Evolutionary conservation across 1,284 basidiomycete species (phyloP), one percentile per base, ranked within the genome.

Genomic region (Fomitopsis betulina): DNA sequence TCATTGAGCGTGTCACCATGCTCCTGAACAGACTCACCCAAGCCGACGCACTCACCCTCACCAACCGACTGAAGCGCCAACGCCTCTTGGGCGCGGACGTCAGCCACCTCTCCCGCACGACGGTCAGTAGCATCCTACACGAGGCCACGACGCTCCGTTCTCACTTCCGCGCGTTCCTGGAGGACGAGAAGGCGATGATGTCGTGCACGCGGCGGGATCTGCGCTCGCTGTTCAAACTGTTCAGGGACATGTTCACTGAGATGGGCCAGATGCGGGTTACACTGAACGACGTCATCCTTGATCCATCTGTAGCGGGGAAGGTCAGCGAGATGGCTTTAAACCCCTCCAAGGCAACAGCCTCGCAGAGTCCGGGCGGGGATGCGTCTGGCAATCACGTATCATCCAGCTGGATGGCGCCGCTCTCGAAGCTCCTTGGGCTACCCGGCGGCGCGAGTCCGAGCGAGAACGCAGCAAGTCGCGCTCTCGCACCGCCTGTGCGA

Each of bases 241-340:
- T 97, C 72, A 89, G 87, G 66, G 96, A 98, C 61, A 76, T 90
- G 30, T 92, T 98, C 62, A 79, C 79, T 43, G 94, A 97, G 69
- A 78, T 97, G 65, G 90, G 93, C 6, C 82, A 89, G 63, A 78
- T 98, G 62, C 86, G 95, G 45, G 83, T 87, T 23, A 83, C 88
- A 19, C 77, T 98, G 61, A 99, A 99, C 71, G 91, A 97, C 61
- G 81, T 98, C 33, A 89, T 95, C 54, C 81, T 99, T 40, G 92
- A 98, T 61, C 96, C 96, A 21, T 76, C 82, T 2, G 76, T 87
- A 23, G 95, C 94, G 5, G 68, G 74, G 5, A 84, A 82, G 66
- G 75, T 97, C 45, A 88, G 89, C 65, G 89, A 92, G 62, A 74
- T 81, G 63, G 84, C 84, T 1, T 72, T 93, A 71, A 84, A 92